Evolutionary conservation across 768 basidiomycete species (phyloP), one percentile per base, ranked within the genome.

Genomic region (Pulveroboletus frians): DNA sequence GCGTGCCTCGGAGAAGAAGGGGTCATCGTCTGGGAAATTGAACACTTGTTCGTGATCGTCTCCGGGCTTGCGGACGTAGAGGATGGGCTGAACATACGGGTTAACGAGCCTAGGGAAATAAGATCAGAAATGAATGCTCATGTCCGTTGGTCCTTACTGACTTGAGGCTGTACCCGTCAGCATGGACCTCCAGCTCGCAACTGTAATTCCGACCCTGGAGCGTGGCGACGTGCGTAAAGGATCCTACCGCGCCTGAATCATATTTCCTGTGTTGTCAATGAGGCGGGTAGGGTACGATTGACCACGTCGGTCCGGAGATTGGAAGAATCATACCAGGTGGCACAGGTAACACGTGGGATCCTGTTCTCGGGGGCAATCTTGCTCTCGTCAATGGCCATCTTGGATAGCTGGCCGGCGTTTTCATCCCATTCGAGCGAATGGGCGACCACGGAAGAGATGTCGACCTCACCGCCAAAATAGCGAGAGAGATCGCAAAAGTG

Each of bases 401-500:
- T 91, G 54, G 82, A 82, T 30, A 98, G 79, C 15, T 80, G 69
- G 30, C 95, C 95, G 9, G 95, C 87, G 55, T 83, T 79, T 69
- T 97, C 94, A 64, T 91, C 75, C 87, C 87, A 92, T 64, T 95
- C 94, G 29, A 97, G 77, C 9, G 93, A 91, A 63, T 92, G 90
- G 14, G 94, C 95, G 34, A 66, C 72, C 35, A 92, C 87, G 30
- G 78, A 79, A 44, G 81, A 71, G 52, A 94, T 83, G 62, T 96
- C 90, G 50, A 96, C 91, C 56, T 95, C 90, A 14, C 95, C 95
- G 44, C 94, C 95, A 63, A 98, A 97, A 75, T 95, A 95, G 57
- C 95, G 86, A 35, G 92, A 96, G 38, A 96, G 78, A 71, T 97
- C 93, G 60, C 91, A 93, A 73, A 97, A 95, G 73, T 98, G 95